phyloP scores from a whole-genome alignment of 192 early-diverging fungal genomes.

The Glomus cerebriforme region DNA sequence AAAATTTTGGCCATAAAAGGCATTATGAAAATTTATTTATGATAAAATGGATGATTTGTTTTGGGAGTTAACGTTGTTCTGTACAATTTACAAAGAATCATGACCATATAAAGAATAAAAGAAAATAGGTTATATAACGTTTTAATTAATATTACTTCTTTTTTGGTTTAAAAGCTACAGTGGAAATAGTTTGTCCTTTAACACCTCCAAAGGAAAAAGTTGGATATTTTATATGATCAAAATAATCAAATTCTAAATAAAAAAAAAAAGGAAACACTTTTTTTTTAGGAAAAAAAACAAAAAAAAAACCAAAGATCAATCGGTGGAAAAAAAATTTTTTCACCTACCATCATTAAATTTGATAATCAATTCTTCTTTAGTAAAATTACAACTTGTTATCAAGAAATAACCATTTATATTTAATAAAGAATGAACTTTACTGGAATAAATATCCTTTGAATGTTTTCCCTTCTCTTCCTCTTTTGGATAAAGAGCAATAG shows the following conservation, averaged over 20 bases:
- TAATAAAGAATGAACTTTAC: conserved; percentile 35
- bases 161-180: conserved; percentile 74
- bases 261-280: conserved; percentile 12
- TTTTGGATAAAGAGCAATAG: conserved; percentile 65
- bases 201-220: conserved; percentile 89
- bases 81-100: too few relatives aligned
- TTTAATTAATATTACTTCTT: not conserved
- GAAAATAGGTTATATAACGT: too few relatives aligned
- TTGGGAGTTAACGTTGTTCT: too few relatives aligned
- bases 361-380: conserved; percentile 77
- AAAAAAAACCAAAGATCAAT: conserved; percentile 13
- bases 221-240: conserved; percentile 76
- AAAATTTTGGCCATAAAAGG: too few relatives aligned
- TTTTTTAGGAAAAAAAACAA: not conserved
- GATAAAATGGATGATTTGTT: too few relatives aligned
- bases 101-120: too few relatives aligned
- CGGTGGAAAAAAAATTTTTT: not conserved
- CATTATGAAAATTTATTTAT: too few relatives aligned
- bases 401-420: conserved; percentile 66
- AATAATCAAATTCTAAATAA: conserved; percentile 56
- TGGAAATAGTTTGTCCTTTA: conserved; percentile 85
- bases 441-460: not conserved
- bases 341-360: conserved; percentile 59
- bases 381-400: conserved; percentile 96
- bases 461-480: not conserved